Evolutionary conservation across 495 filamentous ascomycete genomes (phyloP).

Genomic region (Bombardia bombarda): DNA sequence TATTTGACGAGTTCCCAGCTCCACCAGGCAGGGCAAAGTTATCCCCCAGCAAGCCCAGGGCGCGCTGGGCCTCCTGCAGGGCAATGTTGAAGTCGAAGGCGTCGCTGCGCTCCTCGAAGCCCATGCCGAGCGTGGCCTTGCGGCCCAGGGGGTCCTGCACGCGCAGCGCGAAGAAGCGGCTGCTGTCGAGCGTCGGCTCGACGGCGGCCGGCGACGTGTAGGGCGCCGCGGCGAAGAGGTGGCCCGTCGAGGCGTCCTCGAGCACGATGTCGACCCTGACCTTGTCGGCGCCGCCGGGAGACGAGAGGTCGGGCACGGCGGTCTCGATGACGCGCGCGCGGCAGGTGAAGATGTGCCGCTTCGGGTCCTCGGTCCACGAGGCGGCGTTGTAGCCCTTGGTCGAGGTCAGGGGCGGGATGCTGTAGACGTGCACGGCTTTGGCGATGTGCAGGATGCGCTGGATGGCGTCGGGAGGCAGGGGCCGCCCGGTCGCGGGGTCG

Average conservation of each 20-base stretch:
- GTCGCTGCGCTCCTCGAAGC: constrained; percentile 76
- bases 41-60: constrained; percentile 35
- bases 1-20: background rate
- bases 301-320: constrained; percentile 31
- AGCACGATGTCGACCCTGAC: constrained; percentile 65
- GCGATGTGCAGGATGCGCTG: constrained; percentile 70
- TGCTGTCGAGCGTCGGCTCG: constrained; percentile 64
- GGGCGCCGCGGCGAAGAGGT: constrained; percentile 72
- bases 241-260: constrained; percentile 60
- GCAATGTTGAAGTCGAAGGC: constrained; percentile 76
- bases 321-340: constrained; percentile 75
- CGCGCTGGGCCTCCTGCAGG: constrained; percentile 63
- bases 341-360: constrained; percentile 71
- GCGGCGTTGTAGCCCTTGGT: constrained; percentile 67
- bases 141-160: constrained; percentile 60
- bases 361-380: constrained; percentile 63
- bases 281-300: constrained; percentile 33
- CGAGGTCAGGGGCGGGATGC: constrained; percentile 60
- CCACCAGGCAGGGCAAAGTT: constrained; percentile 6
- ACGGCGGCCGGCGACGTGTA: constrained; percentile 53
- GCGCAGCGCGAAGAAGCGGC: constrained; percentile 72
- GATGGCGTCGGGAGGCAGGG: constrained; percentile 60
- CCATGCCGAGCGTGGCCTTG: constrained; percentile 72
- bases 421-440: constrained; percentile 66
- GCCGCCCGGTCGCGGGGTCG: constrained; percentile 50